Evolutionary conservation across 768 basidiomycete genomes (phyloP).

Genomic region (Termitomyces heimii): DNA sequence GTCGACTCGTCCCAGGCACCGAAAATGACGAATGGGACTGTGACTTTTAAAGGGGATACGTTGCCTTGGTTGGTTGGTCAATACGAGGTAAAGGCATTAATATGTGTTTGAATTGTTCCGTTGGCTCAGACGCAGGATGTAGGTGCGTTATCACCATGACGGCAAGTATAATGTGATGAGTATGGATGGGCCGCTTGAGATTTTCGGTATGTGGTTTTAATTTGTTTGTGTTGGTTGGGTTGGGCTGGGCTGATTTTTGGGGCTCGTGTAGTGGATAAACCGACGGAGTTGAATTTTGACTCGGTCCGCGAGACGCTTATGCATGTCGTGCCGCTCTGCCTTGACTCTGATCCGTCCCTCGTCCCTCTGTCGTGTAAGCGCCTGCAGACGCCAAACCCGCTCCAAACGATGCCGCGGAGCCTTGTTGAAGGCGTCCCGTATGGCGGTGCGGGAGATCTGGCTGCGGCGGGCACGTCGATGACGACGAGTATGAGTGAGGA

Average conservation of each 20-base stretch:
- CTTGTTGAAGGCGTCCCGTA: not conserved
- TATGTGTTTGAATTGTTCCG: no score
- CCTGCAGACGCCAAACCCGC: constrained; percentile 16
- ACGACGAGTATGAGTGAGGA: no score
- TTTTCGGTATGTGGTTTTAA: constrained; percentile 59
- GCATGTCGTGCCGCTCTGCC: constrained; percentile 77
- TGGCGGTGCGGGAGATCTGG: not conserved
- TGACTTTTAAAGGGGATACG: constrained; percentile 71
- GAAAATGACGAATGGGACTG: constrained; percentile 51
- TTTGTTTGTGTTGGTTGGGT: not conserved
- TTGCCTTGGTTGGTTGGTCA: constrained; percentile 82
- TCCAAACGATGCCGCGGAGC: not conserved
- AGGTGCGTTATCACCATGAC: constrained; percentile 93
- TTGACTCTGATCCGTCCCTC: constrained; percentile 81
- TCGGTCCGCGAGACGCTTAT: constrained; percentile 63
- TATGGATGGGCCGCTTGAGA: constrained; percentile 78
- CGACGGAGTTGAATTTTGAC: constrained; percentile 53
- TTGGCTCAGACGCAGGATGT: no score
- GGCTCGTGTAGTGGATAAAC: constrained; percentile 55
- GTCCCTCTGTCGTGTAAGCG: constrained; percentile 65
- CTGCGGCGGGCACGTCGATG: not conserved
- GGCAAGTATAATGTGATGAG: constrained; percentile 97
- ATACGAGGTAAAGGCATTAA: constrained; percentile 68
- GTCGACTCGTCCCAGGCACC: constrained; percentile 29
- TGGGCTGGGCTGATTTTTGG: not conserved